Base-by-base conservation (phyloP, 441 rosid species). In the Theobroma grandiflorum region DNA sequence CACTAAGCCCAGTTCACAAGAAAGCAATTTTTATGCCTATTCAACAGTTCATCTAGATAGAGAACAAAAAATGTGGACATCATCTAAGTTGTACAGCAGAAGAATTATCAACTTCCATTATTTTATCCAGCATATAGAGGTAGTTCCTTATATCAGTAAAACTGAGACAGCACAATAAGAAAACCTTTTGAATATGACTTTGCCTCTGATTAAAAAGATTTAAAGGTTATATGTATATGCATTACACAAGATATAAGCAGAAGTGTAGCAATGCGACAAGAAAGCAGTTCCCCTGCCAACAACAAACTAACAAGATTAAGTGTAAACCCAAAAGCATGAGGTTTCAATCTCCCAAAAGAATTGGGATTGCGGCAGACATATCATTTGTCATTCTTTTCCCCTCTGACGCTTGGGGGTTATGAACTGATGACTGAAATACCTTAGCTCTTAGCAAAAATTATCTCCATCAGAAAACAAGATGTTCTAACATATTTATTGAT, bases 251-350 rank as follows among this genome's bases (percentile, higher is more conserved):
- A 69, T 47, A 69, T 22, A 22, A n/a, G 49, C 16, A 67, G 10
- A 35, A 20, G 18, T 67, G 42, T 20, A 67, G 72, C 33, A 67
- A 20, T 20, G 35, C 8, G 4, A 67, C 37, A 43, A 67, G 33
- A 67, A 20, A 43, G 33, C 18, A 67, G 35, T n/a, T 43, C 53
- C 72, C 43, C 31, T 67, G 52, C 53, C 72, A 43, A 42, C 12
- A 43, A 38, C 53, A 4, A 18, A 66, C 71, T 66, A 66, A 67
- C 52, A 42, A 67, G 72, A 67, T 67, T 35, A 22, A 63, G 40
- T 8, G 0, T 38, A 18, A 65, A 37, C 45, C 53, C 11, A 20
- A 20, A 68, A 12, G 72, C 33, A 67, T 10, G 33, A 67, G 33
- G 37, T 68, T n/a, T 22, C 9, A 43, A 43, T 43, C 55, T 67